phyloP scores from a whole-genome alignment of 495 filamentous ascomycete genomes.

The Penicillium riverlandense region DNA sequence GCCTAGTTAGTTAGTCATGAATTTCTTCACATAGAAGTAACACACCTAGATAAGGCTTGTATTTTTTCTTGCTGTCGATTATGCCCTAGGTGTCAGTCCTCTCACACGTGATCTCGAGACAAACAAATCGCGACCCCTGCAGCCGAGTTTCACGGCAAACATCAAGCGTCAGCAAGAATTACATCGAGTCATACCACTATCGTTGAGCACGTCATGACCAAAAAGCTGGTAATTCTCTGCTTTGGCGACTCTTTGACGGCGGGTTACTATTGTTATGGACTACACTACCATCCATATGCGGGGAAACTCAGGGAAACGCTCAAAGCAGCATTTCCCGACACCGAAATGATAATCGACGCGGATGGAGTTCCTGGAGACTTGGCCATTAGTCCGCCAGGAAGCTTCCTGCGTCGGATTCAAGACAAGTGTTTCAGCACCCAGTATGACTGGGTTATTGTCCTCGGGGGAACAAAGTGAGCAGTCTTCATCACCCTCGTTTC shows the following conservation, averaged over 20 bases:
- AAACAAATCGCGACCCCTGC: no score
- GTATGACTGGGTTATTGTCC: constrained; percentile 37
- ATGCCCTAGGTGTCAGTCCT: no score
- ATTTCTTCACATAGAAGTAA: no score
- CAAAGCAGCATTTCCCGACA: constrained; percentile 3
- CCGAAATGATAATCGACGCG: constrained; percentile 18
- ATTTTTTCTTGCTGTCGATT: no score
- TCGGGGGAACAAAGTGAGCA: constrained; percentile 53
- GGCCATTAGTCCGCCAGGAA: constrained; percentile 30
- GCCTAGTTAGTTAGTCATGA: no score
- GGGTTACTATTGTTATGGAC: constrained; percentile 43
- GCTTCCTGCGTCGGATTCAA: constrained; percentile 39
- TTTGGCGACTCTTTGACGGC: constrained; percentile 59
- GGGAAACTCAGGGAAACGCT: constrained; percentile 16
- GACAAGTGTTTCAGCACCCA: constrained; percentile 21
- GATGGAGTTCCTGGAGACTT: constrained; percentile 47
- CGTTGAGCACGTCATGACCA: no score
- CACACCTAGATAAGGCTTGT: no score
- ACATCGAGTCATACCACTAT: no score
- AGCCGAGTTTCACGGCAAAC: no score
- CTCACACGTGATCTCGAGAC: no score
- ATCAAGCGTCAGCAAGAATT: no score
- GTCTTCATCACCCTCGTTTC: neutral
- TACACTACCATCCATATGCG: constrained; percentile 45
- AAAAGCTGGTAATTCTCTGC: constrained; percentile 41